Base-by-base conservation (phyloP, 306 rosid species). In the Cucumis melo region DNA sequence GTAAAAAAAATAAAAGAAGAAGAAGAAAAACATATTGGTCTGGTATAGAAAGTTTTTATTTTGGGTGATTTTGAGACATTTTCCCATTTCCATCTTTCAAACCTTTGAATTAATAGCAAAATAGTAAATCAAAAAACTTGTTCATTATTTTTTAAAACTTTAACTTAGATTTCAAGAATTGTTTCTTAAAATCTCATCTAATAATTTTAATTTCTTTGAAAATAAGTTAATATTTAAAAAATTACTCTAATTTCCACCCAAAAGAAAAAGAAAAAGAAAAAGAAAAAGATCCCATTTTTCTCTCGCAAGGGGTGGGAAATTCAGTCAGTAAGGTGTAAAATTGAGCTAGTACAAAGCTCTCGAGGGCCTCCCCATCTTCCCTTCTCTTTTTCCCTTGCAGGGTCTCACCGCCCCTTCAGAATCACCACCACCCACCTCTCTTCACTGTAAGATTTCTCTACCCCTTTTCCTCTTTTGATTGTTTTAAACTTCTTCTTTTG, bases 271-370 rank as follows among this genome's bases (percentile, higher is more conserved):
- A 5, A 27, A 27, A 24, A 29, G 2, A 7, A 6, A 8, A 32
- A 62, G 15, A 61, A 61, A 6, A 13, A 32, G 32, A 62, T 13
- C n/a, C 11, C 17, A 67, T 67, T 23, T 50, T 42, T 44, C 13
- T 70, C 14, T 23, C 7, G 57, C 39, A 16, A 46, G 75, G 32
- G 17, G 73, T 14, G 23, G 13, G 57, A 23, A 70, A 42, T 23
- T 23, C 39, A 70, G 75, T 23, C n/a, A 46, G 12, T 66, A 44
- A 44, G 74, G 38, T 23, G 74, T 68, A 68, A 68, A 68, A 68
- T 68, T 68, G n/a, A 68, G 75, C n/a, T 23, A 70, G 36, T 44
- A 42, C 56, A 70, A 70, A 70, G 75, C 57, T 70, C 36, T 24
- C 57, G 20, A 42, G 75, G 75, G 75, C 55, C 75, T 39, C 29